These are phyloP conservation scores for Torulaspora indica DNA, from an alignment of 805 yeast genomes.

Conservation along the genomic window DNA sequence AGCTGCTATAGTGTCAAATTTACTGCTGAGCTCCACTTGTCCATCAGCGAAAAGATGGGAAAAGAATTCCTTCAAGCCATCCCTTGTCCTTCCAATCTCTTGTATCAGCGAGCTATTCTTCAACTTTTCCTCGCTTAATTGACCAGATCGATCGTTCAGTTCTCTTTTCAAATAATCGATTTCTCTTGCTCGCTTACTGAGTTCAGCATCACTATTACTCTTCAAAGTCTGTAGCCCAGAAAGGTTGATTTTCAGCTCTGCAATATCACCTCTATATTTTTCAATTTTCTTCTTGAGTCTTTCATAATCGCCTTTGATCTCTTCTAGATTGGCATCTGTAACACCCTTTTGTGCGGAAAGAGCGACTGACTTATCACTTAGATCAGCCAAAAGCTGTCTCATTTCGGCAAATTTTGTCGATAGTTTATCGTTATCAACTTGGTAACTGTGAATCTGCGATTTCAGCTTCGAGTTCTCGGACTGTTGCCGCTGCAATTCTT, in stretches of 20 bases:
- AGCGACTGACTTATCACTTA: conserved; percentile 24
- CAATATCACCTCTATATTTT: conserved; percentile 22
- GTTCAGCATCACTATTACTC: conserved; percentile 18
- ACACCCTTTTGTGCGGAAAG: conserved; percentile 25
- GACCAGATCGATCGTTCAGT: conserved; percentile 43
- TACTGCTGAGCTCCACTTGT: conserved; percentile 4
- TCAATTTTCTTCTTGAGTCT: conserved; percentile 18
- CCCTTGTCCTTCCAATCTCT: conserved; percentile 17
- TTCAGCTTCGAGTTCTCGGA: conserved; percentile 29
- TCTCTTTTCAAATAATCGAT: conserved; percentile 36
- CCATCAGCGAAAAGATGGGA: conserved; percentile 3
- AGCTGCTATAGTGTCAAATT: conserved; percentile 7
- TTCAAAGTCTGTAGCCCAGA: conserved; percentile 28
- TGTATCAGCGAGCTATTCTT: conserved; percentile 29
- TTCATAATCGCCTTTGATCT: conserved; percentile 27
- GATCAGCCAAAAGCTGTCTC: conserved; percentile 18
- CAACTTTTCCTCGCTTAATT: conserved; percentile 45
- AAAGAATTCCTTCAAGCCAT: conserved; percentile 5
- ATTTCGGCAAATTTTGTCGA: conserved; percentile 24
- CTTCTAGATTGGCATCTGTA: conserved; percentile 22
- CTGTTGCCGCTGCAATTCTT: conserved; percentile 32
- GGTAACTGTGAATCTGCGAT: conserved; percentile 22
- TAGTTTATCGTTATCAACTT: conserved; percentile 23
- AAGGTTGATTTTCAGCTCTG: conserved; percentile 23
- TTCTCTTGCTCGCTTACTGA: conserved; percentile 32